phyloP scores from a whole-genome alignment of 2,329 filamentous ascomycete species.

The Exophiala sp. region DNA sequence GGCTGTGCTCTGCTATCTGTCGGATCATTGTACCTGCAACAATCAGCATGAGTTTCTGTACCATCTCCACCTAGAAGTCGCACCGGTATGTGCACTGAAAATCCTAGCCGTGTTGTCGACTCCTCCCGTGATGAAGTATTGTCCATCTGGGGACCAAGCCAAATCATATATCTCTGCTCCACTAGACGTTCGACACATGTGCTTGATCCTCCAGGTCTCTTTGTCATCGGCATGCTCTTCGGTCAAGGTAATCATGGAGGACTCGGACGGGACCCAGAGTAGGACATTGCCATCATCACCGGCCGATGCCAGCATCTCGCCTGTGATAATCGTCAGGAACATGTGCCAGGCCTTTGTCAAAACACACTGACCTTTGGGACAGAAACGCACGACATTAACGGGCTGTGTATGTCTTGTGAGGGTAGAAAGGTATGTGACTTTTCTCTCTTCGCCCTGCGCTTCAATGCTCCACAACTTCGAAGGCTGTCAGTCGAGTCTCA shows the following conservation, averaged over 20 bases:
- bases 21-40: constrained; percentile 55
- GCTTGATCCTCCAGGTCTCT: constrained; percentile 92
- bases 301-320: constrained; percentile 87
- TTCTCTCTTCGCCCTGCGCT: constrained; percentile 73
- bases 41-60: background rate
- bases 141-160: constrained; percentile 95
- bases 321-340: constrained; percentile 45
- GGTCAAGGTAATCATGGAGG: constrained; percentile 62
- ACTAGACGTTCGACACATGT: constrained; percentile 85
- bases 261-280: constrained; percentile 86
- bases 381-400: constrained; percentile 96
- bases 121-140: constrained; percentile 95
- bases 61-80: constrained; percentile 29
- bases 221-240: constrained; percentile 86
- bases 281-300: constrained; percentile 97
- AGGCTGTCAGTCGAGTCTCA: constrained; percentile 34
- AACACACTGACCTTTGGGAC: constrained; percentile 67
- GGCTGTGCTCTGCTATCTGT: constrained; percentile 94
- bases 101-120: constrained; percentile 99
- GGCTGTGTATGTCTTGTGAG: constrained; percentile 91
- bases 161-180: constrained; percentile 97
- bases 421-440: constrained; percentile 85
- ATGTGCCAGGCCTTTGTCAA: background rate
- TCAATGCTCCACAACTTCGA: constrained; percentile 85
- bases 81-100: constrained; percentile 88